Percentiles rank a stretch among this genome's conserved stretches.
These are phyloP conservation scores for Vanrija pseudolonga DNA, from an alignment of 1,284 basidiomycete genomes.

Conservation along the genomic window DNA sequence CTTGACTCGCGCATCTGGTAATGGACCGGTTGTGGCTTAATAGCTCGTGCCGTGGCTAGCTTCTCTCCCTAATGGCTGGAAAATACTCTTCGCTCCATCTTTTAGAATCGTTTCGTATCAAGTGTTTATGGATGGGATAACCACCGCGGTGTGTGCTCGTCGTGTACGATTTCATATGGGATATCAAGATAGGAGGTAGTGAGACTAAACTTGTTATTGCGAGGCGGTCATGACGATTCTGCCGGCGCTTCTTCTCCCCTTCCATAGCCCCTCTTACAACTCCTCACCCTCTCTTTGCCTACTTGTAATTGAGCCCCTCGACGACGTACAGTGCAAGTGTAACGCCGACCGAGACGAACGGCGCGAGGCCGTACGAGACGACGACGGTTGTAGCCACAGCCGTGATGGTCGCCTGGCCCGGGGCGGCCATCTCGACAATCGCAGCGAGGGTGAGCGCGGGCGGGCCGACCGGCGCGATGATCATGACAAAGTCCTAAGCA, in stretches of 20 bases:
- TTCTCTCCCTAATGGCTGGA: too few relatives aligned
- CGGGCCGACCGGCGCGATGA: slow-evolving; percentile 40
- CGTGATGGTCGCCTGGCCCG: slow-evolving; percentile 25
- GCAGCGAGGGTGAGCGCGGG: slow-evolving; percentile 45
- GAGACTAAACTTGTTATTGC: too few relatives aligned
- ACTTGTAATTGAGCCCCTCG: slow-evolving; percentile 12
- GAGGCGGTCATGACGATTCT: too few relatives aligned
- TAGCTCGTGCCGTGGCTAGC: too few relatives aligned
- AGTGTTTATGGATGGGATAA: too few relatives aligned
- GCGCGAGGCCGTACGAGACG: slow-evolving; percentile 32
- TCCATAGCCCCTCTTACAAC: too few relatives aligned
- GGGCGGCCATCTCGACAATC: slow-evolving; percentile 9
- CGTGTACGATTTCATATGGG: background rate
- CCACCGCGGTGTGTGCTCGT: too few relatives aligned
- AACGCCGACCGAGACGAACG: slow-evolving; percentile 31
- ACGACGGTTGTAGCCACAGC: slow-evolving; percentile 38
- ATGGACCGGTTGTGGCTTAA: background rate
- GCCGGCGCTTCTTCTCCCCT: too few relatives aligned
- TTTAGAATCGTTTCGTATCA: too few relatives aligned
- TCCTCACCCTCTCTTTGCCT: too few relatives aligned
- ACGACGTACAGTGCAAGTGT: slow-evolving; percentile 26
- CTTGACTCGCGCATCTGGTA: slow-evolving; percentile 84
- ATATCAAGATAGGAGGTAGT: too few relatives aligned
- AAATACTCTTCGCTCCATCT: too few relatives aligned
- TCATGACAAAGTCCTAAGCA: slow-evolving; percentile 36